Base-by-base conservation (phyloP, 1,284 basidiomycete genomes). In the Pseudomicrostroma phylloplanum region DNA sequence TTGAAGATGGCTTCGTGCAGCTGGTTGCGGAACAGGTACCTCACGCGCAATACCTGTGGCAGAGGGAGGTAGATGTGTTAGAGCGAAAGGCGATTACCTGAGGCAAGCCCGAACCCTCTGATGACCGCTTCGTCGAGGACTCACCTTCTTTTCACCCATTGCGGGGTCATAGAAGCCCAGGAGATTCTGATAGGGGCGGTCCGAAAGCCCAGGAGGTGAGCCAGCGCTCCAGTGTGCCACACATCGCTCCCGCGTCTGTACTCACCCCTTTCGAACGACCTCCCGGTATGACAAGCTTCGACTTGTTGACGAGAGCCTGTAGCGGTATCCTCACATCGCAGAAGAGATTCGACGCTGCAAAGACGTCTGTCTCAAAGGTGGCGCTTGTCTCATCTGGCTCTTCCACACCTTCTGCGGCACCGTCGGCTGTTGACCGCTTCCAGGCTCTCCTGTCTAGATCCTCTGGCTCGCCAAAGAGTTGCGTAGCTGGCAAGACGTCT, bases 271-370 rank as follows among this genome's bases (percentile, higher is more conserved):
- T 86, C 17, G 81, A 79, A 67, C 88, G 82, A 55, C 86, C 87
- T 56, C 86, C 86, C 17, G 91, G 87, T 65, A 96, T 87, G 74
- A 87, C 85, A 56, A 96, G 78, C 76, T 90, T 89, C 55, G 88
- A 87, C 67, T 88, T 84, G 67, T 85, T 84, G 54, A 93, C 89
- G 17, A 94, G 82, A 25, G 89, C 87, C 81, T 93, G 91, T 30
- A 94, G 75, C 2, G 92, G 85, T 39, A 89, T 82, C 19, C 87
- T 88, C 43, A 92, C 89, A 79, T 92, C 87, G 67, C 90, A 84
- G 54, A 83, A 81, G 26, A 88, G 81, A 19, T 21, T 21, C 21
- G 17, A 19, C 21, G 17, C 15, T 25, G 51, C 51, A 23, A 26
- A 26, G 4, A 54, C 51, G 21, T 54, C 51, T 8, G 15, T 13